Base-by-base conservation (phyloP, 345 rosid species). In the Moringa oleifera region DNA sequence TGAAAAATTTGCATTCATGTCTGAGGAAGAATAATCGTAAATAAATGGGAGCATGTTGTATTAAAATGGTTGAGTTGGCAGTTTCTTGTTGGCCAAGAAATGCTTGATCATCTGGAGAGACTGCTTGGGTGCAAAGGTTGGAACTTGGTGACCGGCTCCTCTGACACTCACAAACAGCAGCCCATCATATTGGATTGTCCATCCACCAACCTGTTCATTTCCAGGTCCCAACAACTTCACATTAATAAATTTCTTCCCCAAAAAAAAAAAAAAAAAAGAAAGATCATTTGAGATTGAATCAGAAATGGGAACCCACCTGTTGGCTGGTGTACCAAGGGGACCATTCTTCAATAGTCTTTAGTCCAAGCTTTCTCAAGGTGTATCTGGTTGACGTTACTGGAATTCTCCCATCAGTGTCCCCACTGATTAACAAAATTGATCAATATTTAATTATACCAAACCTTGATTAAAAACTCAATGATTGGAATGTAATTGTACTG, bases 391-490 rank as follows among this genome's bases (percentile, higher is more conserved):
- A 57, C 0, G 93, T 86, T 41, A 91, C 91, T 0, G 93, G 97
- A 55, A 91, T 77, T 72, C 97, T 84, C 50, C 97, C 97, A 25
- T 91, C 97, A 7, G 93, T 86, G 58, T 91, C 97, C 61, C 97
- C 97, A 57, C 97, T 90, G 77, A 51, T 21, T 55, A 24, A 13
- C 59, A 25, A 21, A 8, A 0, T 19, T 4, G 18, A 3, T 25
- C 20, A 24, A 41, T 66, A 53, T 20, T 23, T 1, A 21, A 20
- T 9, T 10, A 4, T 41, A 11, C 37, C n/a, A n/a, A 28, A 28
- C 3, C 8, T 28, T 28, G 33, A 2, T n/a, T n/a, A n/a, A n/a
- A n/a, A n/a, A n/a, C n/a, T n/a, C n/a, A n/a, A n/a, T n/a, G n/a
- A 33, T 11, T 33, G 37, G 5, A 33, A 33, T 33, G 11, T 33